Base-by-base conservation (phyloP, 192 early-diverging fungal species). In the Podila epigama region DNA sequence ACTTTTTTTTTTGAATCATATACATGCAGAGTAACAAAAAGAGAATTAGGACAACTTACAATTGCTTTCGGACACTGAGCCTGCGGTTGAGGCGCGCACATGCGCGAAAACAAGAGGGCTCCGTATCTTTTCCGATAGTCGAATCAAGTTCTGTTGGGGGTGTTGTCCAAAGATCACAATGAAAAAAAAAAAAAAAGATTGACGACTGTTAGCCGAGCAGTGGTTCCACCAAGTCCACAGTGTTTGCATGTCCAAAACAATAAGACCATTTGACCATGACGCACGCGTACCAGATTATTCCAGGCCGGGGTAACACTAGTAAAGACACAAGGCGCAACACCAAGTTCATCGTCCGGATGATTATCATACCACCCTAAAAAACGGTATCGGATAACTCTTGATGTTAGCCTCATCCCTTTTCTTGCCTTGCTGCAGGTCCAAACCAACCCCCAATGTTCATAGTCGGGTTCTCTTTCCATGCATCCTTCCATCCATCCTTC, bases 281-380 rank as follows among this genome's bases (percentile, higher is more conserved):
- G n/a, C n/a, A n/a, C n/a, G n/a, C n/a, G n/a, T 48, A 48, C 44
- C 73, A 77, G 68, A 73, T 93, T 93, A 80, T 90, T 91, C 92
- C 92, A 93, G 25, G 92, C 92, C 6, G 92, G 92, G 31, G 91
- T 89, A 3, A 91, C 90, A 8, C 91, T 92, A 5, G 92, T 91
- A 64, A 93, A 93, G 63, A 93, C 90, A 77, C 92, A 93, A 4
- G 88, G 88, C 20, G 86, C 77, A 18, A 51, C 70, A 55, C 40
- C 58, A 5, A 42, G 35, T 32, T 84, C 80, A n/a, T 63, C 50
- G 34, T 83, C 79, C 15, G 85, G 67, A 51, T 86, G 77, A 41
- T 77, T 82, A 65, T 93, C 88, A 66, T 91, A 89, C 88, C 88
- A 89, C 0, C 89, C 79, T 81, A 65, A 32, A 62, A 9, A 6